Conservation (phyloP, 2,329 filamentous ascomycete genomes). For the Nigrograna mackinnonii region DNA sequence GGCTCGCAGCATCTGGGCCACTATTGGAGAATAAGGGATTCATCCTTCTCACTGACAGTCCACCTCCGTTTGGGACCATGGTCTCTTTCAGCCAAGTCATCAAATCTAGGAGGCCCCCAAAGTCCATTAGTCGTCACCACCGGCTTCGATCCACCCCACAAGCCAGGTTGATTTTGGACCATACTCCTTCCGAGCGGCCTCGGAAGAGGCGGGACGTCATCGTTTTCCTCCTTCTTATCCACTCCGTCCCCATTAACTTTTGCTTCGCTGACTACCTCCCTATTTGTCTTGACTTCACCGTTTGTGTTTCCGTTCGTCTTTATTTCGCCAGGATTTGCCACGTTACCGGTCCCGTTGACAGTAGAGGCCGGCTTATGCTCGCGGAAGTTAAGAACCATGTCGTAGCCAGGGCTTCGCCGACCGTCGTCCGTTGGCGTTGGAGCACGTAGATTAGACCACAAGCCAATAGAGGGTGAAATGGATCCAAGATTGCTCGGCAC, state of each 20-base stretch:
- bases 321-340: constrained; percentile 6
- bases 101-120: constrained; percentile 45
- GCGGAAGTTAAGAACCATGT: constrained; percentile 39
- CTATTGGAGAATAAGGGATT: too few relatives aligned
- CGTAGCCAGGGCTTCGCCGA: constrained; percentile 26
- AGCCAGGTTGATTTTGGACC: constrained; percentile 13
- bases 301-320: constrained; percentile 12
- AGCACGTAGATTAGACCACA: constrained; percentile 43
- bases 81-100: constrained; percentile 39
- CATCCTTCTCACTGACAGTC: constrained; percentile 40
- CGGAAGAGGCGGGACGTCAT: constrained; percentile 33
- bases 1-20: too few relatives aligned
- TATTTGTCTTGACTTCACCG: constrained; percentile 21
- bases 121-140: constrained; percentile 37
- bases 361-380: constrained; percentile 11
- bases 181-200: constrained; percentile 18
- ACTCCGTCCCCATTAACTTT: too few relatives aligned
- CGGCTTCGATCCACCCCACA: constrained; percentile 30
- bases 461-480: constrained; percentile 30
- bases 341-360: constrained; percentile 8
- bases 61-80: constrained; percentile 47
- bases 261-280: too few relatives aligned
- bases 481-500: constrained; percentile 17
- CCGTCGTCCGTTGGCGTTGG: constrained; percentile 20
- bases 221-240: constrained; percentile 32